Evolutionary conservation across 352 stramenopile genomes (phyloP).

Genomic region (Elongisporangium prolatum): DNA sequence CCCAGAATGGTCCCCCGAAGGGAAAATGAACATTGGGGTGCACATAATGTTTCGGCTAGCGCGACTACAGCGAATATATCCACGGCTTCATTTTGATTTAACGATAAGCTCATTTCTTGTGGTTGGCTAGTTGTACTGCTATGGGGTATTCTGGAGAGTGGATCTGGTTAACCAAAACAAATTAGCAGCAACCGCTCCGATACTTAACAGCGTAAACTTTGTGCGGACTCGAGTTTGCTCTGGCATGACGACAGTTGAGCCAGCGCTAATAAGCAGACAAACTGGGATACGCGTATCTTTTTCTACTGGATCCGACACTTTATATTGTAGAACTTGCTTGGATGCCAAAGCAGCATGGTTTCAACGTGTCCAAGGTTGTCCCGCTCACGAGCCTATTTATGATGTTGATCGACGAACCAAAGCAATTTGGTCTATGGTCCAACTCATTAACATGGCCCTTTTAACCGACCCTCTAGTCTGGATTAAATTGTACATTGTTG

Average conservation of each 20-base stretch:
- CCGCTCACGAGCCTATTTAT: neutral
- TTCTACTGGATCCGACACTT: too few species aligned
- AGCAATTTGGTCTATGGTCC: neutral
- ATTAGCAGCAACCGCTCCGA: neutral
- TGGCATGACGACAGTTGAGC: neutral
- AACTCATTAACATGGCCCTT: neutral
- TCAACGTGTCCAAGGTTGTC: neutral
- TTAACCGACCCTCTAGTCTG: neutral
- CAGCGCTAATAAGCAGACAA: neutral
- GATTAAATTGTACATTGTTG: neutral
- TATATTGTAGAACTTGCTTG: neutral
- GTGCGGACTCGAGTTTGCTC: neutral
- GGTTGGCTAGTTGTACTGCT: neutral
- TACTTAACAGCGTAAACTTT: neutral
- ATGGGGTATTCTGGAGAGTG: neutral
- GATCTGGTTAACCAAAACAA: neutral
- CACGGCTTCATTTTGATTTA: conserved; percentile 22
- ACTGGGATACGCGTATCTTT: too few species aligned
- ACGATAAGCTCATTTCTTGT: conserved; percentile 13
- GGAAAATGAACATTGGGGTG: conserved; percentile 27
- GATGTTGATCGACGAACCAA: neutral
- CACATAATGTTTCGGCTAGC: neutral
- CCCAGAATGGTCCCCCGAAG: conserved; percentile 13
- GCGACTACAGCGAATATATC: conserved; percentile 15
- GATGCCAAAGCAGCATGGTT: neutral